These are phyloP conservation scores for Apiospora rasikravindrae DNA, from an alignment of 2,329 filamentous ascomycete species.

Conservation along the genomic window DNA sequence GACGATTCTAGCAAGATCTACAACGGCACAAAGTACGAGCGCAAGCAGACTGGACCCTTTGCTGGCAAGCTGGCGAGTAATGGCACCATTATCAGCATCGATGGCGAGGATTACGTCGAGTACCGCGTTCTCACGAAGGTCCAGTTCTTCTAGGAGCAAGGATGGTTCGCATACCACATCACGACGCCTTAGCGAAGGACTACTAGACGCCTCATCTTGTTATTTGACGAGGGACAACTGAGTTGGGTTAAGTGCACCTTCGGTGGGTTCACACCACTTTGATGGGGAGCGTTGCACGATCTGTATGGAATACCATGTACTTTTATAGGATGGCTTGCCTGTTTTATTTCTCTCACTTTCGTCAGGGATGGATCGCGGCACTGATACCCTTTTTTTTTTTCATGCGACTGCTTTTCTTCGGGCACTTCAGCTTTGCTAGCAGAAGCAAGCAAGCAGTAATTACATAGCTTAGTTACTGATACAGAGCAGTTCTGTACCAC, in stretches of 20 bases:
- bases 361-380: neutral
- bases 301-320: constrained; percentile 9
- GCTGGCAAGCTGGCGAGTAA: constrained; percentile 67
- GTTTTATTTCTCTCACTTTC: neutral
- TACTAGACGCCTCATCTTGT: neutral
- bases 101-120: constrained; percentile 71
- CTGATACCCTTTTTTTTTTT: constrained; percentile 18
- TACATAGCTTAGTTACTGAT: neutral
- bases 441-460: neutral
- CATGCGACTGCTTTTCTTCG: neutral
- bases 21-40: constrained; percentile 66
- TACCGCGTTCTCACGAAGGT: constrained; percentile 70
- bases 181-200: neutral
- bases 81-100: constrained; percentile 66
- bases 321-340: neutral
- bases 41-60: constrained; percentile 65
- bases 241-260: neutral
- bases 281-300: neutral
- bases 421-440: neutral
- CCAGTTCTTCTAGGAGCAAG: constrained; percentile 55
- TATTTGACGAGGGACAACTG: neutral
- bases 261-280: neutral
- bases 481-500: too few relatives aligned
- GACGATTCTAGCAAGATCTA: constrained; percentile 61
- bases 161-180: neutral